Conservation (phyloP, 1,284 basidiomycete genomes). For the Salmacisia buchloeana region DNA sequence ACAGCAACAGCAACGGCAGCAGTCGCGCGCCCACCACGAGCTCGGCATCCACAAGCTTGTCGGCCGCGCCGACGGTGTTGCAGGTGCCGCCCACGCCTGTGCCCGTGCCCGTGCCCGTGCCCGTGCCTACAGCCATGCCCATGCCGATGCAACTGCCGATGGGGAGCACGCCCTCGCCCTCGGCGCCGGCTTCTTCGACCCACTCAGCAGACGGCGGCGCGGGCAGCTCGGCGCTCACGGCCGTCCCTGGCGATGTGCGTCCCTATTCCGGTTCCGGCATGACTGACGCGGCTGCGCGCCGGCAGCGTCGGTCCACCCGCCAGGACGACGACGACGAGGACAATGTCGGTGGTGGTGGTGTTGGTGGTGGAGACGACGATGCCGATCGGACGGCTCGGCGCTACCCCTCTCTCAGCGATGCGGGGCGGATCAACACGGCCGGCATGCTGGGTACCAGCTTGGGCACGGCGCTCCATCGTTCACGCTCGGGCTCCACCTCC, state of each 20-base stretch:
- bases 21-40: neutral
- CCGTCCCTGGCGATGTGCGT: neutral
- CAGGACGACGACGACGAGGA: neutral
- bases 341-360: neutral
- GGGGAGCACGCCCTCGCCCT: no score
- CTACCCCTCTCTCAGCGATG: neutral
- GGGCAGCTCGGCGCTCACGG: neutral
- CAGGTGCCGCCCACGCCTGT: no score
- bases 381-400: no score
- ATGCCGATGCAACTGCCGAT: no score
- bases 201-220: neutral
- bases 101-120: no score
- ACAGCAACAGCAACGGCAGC: neutral
- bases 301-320: neutral
- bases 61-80: neutral
- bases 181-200: neutral
- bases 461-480: neutral
- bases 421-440: no score
- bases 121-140: no score
- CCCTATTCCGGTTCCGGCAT: no score
- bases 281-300: no score
- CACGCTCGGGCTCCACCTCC: neutral
- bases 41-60: conserved; percentile 3
- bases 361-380: neutral
- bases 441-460: neutral